Base-by-base conservation (phyloP, 345 rosid species). In the Raphanus raphanistrum region DNA sequence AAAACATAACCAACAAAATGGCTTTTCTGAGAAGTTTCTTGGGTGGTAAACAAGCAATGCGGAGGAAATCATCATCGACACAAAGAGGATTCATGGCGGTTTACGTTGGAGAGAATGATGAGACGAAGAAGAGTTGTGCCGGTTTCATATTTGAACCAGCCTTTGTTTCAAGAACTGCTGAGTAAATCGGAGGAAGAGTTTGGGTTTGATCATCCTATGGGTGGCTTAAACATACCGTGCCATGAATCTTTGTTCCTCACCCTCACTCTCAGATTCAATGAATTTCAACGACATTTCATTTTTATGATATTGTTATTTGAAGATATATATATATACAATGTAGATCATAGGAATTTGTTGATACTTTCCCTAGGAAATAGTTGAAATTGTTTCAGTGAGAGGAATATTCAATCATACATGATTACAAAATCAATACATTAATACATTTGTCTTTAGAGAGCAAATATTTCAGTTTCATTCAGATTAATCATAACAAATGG, bases 161-260 rank as follows among this genome's bases (percentile, higher is more conserved):
- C 81, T 48, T 69, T 70, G 66, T 77, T 84, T 78, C 82, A 80
- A 68, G 73, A 80, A 43, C n/a, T 84, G 80, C 62, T 84, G 31
- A 74, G 79, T 66, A 75, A 72, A 72, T 81, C 80, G 3, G 84
- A 82, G 64, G 83, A 84, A 73, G 85, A 85, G 69, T 84, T 84
- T 64, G 79, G 86, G 25, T 84, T 74, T 68, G 65, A 77, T 79
- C 81, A 85, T 81, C 86, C 79, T 11, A 59, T 68, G 81, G 84
- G 84, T 0, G 84, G 86, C 38, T 79, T 83, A 50, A 83, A 79
- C 25, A 70, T 79, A 64, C 84, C 77, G 11, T 85, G 84, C 27
- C 80, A 71, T 60, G 84, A 84, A 82, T 82, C 81, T 59, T 58
- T 65, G 8, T 85, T 85, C 72, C 57, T 81, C 71, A 29, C 75